Evolutionary conservation across 23 red algal genomes (phyloP).

Genomic region (Pyropia haitanensis): DNA sequence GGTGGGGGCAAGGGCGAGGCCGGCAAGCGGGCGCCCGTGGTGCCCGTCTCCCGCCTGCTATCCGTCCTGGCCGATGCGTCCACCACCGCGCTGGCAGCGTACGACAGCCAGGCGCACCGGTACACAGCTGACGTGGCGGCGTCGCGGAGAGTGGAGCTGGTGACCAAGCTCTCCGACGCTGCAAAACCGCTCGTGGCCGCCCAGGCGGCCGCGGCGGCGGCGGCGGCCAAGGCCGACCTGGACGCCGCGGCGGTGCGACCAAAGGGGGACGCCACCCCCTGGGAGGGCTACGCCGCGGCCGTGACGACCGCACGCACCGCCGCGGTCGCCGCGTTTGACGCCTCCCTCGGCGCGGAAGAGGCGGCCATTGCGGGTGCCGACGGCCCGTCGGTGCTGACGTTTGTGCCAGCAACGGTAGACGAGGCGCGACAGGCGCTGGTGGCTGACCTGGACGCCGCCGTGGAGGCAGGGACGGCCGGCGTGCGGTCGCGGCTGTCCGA

Average conservation of each 20-base stretch:
- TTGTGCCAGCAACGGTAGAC: background rate
- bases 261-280: background rate
- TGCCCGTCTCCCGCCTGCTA: background rate
- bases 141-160: background rate
- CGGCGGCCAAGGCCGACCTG: background rate
- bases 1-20: background rate
- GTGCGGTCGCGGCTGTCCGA: constrained; percentile 15
- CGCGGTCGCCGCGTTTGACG: too few relatives aligned
- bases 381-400: background rate
- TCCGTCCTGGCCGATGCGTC: background rate
- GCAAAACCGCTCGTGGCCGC: background rate
- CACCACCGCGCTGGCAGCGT: background rate
- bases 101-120: background rate
- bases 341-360: too few relatives aligned
- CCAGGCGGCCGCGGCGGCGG: background rate
- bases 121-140: background rate
- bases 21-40: constrained; percentile 4
- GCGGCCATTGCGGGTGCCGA: background rate
- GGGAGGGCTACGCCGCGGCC: too few relatives aligned
- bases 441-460: constrained; percentile 18
- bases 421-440: constrained; percentile 5
- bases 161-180: background rate
- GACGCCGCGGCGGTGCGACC: background rate
- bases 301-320: too few relatives aligned
- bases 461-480: constrained; percentile 13